phyloP scores from a whole-genome alignment of 208 protist species.

The Trypanosoma theileri region DNA sequence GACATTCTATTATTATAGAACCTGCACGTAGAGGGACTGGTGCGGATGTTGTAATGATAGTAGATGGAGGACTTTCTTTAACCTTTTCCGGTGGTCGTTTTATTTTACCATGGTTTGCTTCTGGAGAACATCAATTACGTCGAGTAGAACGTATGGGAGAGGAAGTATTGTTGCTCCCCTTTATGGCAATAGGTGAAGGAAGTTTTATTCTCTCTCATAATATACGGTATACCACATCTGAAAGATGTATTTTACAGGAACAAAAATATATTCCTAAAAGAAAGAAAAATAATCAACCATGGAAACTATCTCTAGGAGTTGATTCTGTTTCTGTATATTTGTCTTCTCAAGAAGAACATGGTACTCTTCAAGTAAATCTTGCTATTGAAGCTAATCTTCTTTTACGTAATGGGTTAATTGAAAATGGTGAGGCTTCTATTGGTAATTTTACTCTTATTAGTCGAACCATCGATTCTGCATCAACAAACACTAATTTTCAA shows the following conservation, averaged over 20 bases:
- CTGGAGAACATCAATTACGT: slow-evolving; percentile 6
- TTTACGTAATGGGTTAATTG: slow-evolving; percentile 8
- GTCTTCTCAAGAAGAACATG: background rate
- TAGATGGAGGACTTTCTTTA: slow-evolving; percentile 70
- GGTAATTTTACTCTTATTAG: slow-evolving; percentile 15
- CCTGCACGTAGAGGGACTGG: slow-evolving; percentile 12
- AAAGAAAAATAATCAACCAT: background rate
- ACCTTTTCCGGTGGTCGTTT: slow-evolving; percentile 62
- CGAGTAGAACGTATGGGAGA: slow-evolving; percentile 34
- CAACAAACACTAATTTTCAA: background rate
- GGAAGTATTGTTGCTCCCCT: slow-evolving; percentile 57
- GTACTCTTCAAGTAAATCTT: slow-evolving; percentile 4
- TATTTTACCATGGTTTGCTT: slow-evolving; percentile 38
- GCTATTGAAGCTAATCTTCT: slow-evolving; percentile 2
- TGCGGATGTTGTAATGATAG: slow-evolving; percentile 52
- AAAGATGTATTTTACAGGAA: slow-evolving; percentile 7
- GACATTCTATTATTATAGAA: slow-evolving; percentile 55
- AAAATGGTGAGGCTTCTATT: slow-evolving; percentile 7
- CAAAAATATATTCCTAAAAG: background rate
- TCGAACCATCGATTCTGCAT: background rate
- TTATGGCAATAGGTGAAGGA: slow-evolving; percentile 68
- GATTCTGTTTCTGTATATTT: background rate
- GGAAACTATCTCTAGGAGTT: slow-evolving; percentile 1
- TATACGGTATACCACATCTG: slow-evolving; percentile 49
- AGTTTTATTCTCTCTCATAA: slow-evolving; percentile 66